phyloP scores from a whole-genome alignment of 106 monocot genomes.

The Acanthochlamys bracteata region DNA sequence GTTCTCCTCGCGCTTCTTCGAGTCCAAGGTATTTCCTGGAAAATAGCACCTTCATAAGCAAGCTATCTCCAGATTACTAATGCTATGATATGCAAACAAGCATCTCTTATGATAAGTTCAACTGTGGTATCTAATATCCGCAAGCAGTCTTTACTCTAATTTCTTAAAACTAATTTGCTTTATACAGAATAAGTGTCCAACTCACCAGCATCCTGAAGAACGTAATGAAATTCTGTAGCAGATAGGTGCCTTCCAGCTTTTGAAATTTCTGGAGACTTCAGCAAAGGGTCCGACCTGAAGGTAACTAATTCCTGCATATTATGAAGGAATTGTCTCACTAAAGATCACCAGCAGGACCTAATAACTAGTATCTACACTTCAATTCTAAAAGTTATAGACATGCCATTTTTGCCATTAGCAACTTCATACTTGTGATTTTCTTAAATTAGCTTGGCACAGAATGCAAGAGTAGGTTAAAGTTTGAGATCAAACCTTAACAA shows the following conservation, averaged over 20 bases:
- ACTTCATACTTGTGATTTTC: no score
- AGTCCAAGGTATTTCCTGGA: slow-evolving; percentile 30
- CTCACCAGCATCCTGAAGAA: slow-evolving; percentile 58
- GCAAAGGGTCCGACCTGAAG: slow-evolving; percentile 49
- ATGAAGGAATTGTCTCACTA: background rate
- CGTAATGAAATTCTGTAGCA: slow-evolving; percentile 67
- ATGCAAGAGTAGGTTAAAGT: no score
- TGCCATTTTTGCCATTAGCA: no score
- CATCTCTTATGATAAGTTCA: no score
- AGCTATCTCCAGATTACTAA: background rate
- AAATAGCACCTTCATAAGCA: slow-evolving; percentile 1
- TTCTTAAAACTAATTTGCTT: no score
- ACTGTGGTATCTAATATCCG: no score
- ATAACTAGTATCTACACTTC: no score
- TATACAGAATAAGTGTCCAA: background rate
- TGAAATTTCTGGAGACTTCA: slow-evolving; percentile 51
- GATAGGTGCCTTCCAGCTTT: slow-evolving; percentile 85
- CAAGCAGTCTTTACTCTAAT: no score
- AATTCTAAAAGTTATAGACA: no score
- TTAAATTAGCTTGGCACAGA: no score
- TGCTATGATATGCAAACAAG: no score
- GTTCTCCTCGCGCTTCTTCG: slow-evolving; percentile 13
- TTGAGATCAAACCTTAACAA: slow-evolving; percentile 58
- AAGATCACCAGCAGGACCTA: no score
- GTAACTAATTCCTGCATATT: slow-evolving; percentile 76